Evolutionary conservation across 2,329 filamentous ascomycete species (phyloP), one percentile per base, ranked within the genome.

Genomic region (Emmonsiellopsis sp.): DNA sequence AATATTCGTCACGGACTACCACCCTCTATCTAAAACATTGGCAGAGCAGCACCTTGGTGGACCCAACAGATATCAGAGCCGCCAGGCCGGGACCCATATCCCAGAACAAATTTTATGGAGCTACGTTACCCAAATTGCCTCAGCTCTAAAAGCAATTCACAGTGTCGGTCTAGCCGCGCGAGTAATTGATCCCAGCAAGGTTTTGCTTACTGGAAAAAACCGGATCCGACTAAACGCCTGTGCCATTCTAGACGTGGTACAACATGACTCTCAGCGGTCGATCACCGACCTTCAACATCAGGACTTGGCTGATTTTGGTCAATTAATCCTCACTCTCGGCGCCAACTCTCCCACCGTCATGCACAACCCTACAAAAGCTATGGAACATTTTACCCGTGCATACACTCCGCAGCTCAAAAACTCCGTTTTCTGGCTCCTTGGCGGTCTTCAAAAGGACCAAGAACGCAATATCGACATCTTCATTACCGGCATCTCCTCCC

Each of bases 1-100:
- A 52, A 86, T 98, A 48, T 87, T 98, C 63, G 90, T 95, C 27
- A 93, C 89, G 57, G 89, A 95, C 67, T 98, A 95, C 65, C 88
- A 93, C 63, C 92, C 93, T 1, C 77, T 93, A 17, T 88, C 92
- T 2, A 94, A 93, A 69, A 95, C 92, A 0, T 78, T 98, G 27
- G 82, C 86, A 36, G 92, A 97, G 64, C 82, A 87, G 62, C 88
- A 96, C 53, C 60, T 75, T 47, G 68, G 68, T 42, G 63, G 64
- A 42, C 67, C 68, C 42, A 68, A 62, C 40, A 67, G 72, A 36
- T 71, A 70, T 45, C 63, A 67, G 66, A 66, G 69, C 68, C 67
- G 77, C 53, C 66, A 67, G 32, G 54, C 75, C 67, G 61, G 72
- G 69, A 58, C 70, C 63, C 62, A 80, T 71, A 64, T 90, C 21